Evolutionary conservation across 2,329 filamentous ascomycete species (phyloP).

Genomic region (Fusarium equiseti): DNA sequence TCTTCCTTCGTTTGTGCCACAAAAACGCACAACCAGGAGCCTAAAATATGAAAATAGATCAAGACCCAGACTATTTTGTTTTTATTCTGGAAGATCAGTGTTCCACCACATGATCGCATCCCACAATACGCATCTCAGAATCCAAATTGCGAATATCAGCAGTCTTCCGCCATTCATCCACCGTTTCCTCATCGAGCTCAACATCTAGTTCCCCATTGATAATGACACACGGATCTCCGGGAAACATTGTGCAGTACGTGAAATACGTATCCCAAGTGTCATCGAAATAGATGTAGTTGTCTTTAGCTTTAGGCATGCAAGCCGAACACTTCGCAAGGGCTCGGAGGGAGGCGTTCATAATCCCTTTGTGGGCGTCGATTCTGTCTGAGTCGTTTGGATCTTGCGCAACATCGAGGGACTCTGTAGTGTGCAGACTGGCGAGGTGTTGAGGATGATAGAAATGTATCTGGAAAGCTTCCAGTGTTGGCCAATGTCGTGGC

Average conservation of each 20-base stretch:
- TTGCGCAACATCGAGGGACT: neutral
- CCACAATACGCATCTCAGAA: neutral
- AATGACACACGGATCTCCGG: neutral
- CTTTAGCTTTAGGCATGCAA: neutral
- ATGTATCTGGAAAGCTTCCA: neutral
- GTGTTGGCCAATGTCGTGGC: constrained; percentile 7
- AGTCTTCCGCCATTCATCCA: constrained; percentile 2
- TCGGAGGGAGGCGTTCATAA: neutral
- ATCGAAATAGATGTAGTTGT: neutral
- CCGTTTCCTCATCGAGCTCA: neutral
- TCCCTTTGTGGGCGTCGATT: accelerated
- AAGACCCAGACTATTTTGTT: no score
- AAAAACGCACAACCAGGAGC: no score
- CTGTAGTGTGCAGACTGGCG: neutral
- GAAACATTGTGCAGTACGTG: neutral
- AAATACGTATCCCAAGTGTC: neutral
- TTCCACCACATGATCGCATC: neutral
- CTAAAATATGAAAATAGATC: no score
- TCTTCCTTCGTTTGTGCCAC: no score
- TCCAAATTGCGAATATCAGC: neutral
- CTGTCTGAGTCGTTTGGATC: neutral
- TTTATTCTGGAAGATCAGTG: no score
- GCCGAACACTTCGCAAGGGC: constrained; percentile 1
- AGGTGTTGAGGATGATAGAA: neutral
- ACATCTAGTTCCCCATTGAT: neutral